Conservation (phyloP, 495 filamentous ascomycete species). For the Neurospora tetrasperma region DNA sequence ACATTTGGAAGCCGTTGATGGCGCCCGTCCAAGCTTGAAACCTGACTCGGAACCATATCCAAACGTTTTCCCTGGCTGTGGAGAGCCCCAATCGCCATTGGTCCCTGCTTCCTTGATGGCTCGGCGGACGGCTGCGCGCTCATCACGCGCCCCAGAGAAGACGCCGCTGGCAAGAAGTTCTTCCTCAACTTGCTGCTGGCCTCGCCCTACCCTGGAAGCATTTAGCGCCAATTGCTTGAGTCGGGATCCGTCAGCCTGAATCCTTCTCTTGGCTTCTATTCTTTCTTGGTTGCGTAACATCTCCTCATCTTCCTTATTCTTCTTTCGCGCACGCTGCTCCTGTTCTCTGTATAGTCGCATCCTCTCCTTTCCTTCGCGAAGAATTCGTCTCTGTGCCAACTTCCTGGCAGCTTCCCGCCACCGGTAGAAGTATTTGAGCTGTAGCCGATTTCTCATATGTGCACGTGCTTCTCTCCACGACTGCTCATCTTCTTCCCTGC, state of each 20-base stretch:
- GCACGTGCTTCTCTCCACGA: conserved; percentile 28
- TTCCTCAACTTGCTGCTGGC: conserved; percentile 21
- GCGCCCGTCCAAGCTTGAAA: conserved; percentile 14
- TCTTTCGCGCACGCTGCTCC: conserved; percentile 14
- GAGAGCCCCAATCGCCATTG: background rate
- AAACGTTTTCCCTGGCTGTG: background rate
- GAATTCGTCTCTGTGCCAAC: conserved; percentile 22
- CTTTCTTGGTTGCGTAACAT: conserved; percentile 18
- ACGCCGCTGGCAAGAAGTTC: conserved; percentile 34
- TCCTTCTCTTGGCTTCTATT: conserved; percentile 13
- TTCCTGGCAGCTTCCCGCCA: conserved; percentile 35
- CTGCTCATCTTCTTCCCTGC: conserved; percentile 31
- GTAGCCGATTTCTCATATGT: conserved; percentile 30
- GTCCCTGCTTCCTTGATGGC: conserved; percentile 12
- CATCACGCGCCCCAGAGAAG: conserved; percentile 28
- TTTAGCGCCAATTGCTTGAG: conserved; percentile 4
- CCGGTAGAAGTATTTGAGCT: conserved; percentile 36
- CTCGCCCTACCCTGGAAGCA: conserved; percentile 5
- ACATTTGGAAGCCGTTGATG: background rate
- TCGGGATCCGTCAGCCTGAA: conserved; percentile 10
- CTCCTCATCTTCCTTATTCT: conserved; percentile 26
- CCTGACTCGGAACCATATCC: conserved; percentile 15
- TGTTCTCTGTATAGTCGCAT: conserved; percentile 19
- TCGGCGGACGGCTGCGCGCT: conserved; percentile 22
- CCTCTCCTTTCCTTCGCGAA: conserved; percentile 23